Base-by-base conservation (phyloP, 1,284 basidiomycete genomes). In the Baeospora myosura region DNA sequence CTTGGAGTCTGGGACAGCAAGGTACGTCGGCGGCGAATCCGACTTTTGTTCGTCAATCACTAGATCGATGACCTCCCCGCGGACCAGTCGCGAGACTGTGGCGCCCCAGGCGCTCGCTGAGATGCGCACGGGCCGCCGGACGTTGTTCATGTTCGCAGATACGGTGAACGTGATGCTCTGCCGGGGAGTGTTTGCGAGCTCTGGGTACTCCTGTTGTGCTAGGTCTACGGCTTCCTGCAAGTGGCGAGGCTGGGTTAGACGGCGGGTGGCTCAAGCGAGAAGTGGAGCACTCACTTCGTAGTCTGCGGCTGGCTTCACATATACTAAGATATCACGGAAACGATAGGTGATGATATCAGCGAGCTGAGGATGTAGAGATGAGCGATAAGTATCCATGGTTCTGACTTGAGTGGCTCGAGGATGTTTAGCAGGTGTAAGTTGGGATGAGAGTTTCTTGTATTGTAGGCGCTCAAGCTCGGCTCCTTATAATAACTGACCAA, bases 61-160 rank as follows among this genome's bases (percentile, higher is more conserved):
- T 17, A 82, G 57, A 35, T 78, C 69, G 40, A 82, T 61, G 48
- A 81, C 62, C 46, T 81, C 77, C 40, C 72, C 77, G 10, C 66
- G 65, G 1, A 67, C 45, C 39, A 82, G 60, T 24, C 63, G 62
- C 1, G 60, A 40, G 6, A 71, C 51, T 10, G 78, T 62, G 2
- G 58, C 58, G 1, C 58, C 42, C 81, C 81, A 83, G n/a, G 74
- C 78, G 22, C 63, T 66, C 17, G 70, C 64, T 2, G 72, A 72
- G 29, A 83, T 76, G 17, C 71, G 66, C 4, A 80, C 71, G 10
- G 53, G 49, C 6, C 53, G 56, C 20, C 49, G 52, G 17, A 56
- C 51, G 0, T 59, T 59, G 14, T 58, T 60, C 26, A 65, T 59
- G 7, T 59, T 52, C 3, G 65, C 63, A 38, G 54, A 59, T 10